Evolutionary conservation across 805 yeast genomes (phyloP).

Genomic region (Nakazawaea ishiwadae): DNA sequence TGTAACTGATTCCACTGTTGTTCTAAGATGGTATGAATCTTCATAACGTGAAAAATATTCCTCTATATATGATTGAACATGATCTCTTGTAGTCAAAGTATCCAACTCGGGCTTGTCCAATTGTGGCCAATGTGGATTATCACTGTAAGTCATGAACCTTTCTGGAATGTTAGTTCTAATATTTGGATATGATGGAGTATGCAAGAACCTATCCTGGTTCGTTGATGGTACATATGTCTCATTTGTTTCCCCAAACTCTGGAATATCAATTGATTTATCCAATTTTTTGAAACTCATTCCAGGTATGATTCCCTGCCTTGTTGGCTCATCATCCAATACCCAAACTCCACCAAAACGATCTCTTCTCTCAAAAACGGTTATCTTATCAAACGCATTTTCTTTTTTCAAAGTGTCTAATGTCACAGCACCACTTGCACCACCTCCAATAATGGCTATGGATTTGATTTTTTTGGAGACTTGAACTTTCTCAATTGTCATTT

Average conservation of each 20-base stretch:
- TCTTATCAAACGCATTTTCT: conserved; percentile 28
- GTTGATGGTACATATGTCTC: neutral
- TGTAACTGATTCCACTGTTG: conserved; percentile 36
- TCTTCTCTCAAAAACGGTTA: conserved; percentile 38
- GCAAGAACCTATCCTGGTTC: conserved; percentile 14
- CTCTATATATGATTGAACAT: conserved; percentile 28
- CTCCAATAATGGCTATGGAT: conserved; percentile 40
- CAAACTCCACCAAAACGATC: conserved; percentile 38
- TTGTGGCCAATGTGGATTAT: conserved; percentile 30
- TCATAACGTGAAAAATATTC: conserved; percentile 18
- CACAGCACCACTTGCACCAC: conserved; percentile 46
- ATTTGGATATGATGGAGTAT: conserved; percentile 26
- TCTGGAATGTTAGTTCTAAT: conserved; percentile 39
- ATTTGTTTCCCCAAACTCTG: conserved; percentile 6
- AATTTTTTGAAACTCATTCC: conserved; percentile 21
- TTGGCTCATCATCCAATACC: conserved; percentile 27
- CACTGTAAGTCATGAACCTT: conserved; percentile 40
- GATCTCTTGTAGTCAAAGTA: conserved; percentile 20
- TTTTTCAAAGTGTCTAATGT: conserved; percentile 32
- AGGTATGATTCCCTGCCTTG: conserved; percentile 18
- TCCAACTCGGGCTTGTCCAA: conserved; percentile 18
- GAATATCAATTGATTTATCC: conserved; percentile 22
- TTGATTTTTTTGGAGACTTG: neutral
- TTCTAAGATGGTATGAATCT: conserved; percentile 22
- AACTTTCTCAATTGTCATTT: neutral